Evolutionary conservation across 2,329 filamentous ascomycete species (phyloP).

Genomic region (Clonostachys solani): DNA sequence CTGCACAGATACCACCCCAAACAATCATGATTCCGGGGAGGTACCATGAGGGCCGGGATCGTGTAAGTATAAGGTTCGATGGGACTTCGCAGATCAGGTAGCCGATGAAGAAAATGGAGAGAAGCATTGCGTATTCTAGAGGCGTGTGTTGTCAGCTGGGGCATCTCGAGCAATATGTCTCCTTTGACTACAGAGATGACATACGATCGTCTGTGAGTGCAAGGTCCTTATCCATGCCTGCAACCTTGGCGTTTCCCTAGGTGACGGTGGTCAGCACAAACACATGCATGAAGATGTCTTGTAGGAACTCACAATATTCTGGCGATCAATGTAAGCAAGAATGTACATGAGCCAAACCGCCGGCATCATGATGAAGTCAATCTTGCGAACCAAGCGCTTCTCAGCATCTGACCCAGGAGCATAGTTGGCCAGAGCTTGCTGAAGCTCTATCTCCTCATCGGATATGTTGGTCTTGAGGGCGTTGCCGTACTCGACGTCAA

Average conservation of each 20-base stretch:
- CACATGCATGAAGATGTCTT: background rate
- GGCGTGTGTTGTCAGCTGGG: background rate
- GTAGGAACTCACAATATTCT: conserved; percentile 15
- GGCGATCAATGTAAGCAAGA: conserved; percentile 18
- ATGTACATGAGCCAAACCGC: conserved; percentile 31
- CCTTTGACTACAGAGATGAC: background rate
- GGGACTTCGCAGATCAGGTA: conserved; percentile 51
- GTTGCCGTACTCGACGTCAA: background rate
- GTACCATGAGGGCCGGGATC: conserved; percentile 42
- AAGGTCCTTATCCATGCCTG: conserved; percentile 42
- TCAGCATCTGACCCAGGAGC: conserved; percentile 15
- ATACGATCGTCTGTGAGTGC: conserved; percentile 29
- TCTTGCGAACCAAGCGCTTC: conserved; percentile 34
- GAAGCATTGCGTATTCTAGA: conserved; percentile 38
- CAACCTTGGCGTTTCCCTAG: conserved; percentile 43
- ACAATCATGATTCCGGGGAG: conserved; percentile 43
- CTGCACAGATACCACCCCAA: conserved; percentile 31
- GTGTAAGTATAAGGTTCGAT: conserved; percentile 47
- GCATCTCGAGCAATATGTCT: background rate
- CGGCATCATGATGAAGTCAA: conserved; percentile 42
- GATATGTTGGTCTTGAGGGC: background rate
- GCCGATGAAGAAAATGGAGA: conserved; percentile 50
- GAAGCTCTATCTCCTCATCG: conserved; percentile 2
- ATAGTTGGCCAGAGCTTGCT: conserved; percentile 2
- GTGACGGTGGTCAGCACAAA: background rate